Conservation (phyloP, 495 filamentous ascomycete species). For the Aspergillus biplanus region DNA sequence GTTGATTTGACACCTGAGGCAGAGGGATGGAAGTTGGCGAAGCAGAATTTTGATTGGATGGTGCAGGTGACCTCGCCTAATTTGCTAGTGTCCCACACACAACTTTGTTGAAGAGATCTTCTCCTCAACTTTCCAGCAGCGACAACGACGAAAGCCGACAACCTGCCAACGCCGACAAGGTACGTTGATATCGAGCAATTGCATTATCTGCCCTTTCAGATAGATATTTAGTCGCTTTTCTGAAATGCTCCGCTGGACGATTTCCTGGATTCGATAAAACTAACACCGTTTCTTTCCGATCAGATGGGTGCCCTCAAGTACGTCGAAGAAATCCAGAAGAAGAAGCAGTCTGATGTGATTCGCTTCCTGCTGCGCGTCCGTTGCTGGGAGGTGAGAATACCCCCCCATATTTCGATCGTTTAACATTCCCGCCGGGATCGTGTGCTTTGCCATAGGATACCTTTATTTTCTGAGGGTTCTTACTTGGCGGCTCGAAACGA, state of each 20-base stretch:
- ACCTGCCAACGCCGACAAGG: constrained; percentile 55
- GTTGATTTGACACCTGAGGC: constrained; percentile 21
- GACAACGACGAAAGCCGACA: constrained; percentile 55
- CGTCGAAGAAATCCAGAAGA: constrained; percentile 99
- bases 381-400: constrained; percentile 98
- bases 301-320: constrained; percentile 97
- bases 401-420: constrained; percentile 50
- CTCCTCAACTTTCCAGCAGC: constrained; percentile 44
- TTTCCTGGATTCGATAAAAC: neutral
- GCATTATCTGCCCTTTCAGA: neutral
- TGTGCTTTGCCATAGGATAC: constrained; percentile 48
- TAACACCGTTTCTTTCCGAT: constrained; percentile 24
- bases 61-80: constrained; percentile 44
- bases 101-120: constrained; percentile 41
- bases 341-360: constrained; percentile 99
- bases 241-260: too few relatives aligned
- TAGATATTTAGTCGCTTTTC: neutral
- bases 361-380: constrained; percentile 99
- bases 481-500: constrained; percentile 43
- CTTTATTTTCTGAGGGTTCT: constrained; percentile 37
- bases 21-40: neutral
- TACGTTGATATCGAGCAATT: constrained; percentile 32
- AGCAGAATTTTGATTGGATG: constrained; percentile 17
- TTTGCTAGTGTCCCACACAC: constrained; percentile 53
- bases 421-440: constrained; percentile 52